These are phyloP conservation scores for Komagataella phaffii DNA, from an alignment of 805 yeast genomes.

Conservation along the genomic window DNA sequence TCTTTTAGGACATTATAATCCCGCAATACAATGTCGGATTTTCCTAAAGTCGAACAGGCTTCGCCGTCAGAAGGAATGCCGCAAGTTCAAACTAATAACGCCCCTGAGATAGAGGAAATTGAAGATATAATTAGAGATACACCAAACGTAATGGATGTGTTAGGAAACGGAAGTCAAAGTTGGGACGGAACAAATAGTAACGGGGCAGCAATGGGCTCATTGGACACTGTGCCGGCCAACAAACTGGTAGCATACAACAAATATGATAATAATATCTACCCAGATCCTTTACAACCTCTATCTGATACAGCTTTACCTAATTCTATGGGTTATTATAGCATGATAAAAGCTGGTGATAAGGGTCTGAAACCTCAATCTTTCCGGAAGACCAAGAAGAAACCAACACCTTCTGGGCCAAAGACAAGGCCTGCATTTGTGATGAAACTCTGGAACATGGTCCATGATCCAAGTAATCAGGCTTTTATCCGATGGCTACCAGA, in stretches of 20 bases:
- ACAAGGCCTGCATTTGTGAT: constrained; percentile 81
- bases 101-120: not conserved
- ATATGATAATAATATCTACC: not conserved
- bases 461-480: constrained; percentile 56
- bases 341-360: not conserved
- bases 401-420: constrained; percentile 20
- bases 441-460: constrained; percentile 93
- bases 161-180: not conserved
- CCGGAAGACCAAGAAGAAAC: constrained; percentile 6
- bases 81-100: not conserved
- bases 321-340: not conserved
- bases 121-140: not conserved
- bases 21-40: not conserved
- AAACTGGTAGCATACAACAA: not conserved
- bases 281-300: not conserved
- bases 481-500: constrained; percentile 77
- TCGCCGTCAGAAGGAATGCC: not conserved
- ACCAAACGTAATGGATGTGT: not conserved
- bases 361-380: not conserved
- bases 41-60: not conserved
- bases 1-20: not conserved
- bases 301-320: not conserved
- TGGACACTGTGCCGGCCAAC: not conserved
- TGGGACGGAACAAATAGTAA: not conserved
- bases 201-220: not conserved